Evolutionary conservation across 306 rosid genomes (phyloP).

Genomic region (Arachis hypogaea): DNA sequence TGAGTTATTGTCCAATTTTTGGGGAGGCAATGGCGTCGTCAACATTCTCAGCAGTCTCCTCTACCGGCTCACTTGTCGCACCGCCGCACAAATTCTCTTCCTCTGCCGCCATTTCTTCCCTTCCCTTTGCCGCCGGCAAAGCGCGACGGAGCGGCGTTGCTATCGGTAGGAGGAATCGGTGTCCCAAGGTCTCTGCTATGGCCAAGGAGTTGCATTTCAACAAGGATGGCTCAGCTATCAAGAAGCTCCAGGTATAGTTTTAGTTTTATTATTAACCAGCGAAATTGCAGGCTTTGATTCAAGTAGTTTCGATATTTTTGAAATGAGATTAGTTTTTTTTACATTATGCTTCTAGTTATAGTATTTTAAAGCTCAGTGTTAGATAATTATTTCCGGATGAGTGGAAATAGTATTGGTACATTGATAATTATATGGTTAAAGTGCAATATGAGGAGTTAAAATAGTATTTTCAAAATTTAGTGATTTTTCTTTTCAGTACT

Average conservation of each 20-base stretch:
- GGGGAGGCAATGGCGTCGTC: conserved; percentile 66
- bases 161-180: conserved; percentile 43
- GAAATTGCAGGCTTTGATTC: no score
- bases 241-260: conserved; percentile 58
- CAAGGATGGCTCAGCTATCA: conserved; percentile 90
- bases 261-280: no score
- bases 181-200: conserved; percentile 78
- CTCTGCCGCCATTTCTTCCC: conserved; percentile 67
- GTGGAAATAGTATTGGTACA: no score
- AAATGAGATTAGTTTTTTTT: no score
- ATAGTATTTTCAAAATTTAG: no score
- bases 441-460: no score
- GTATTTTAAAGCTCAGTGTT: no score
- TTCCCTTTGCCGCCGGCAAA: conserved; percentile 47
- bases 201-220: conserved; percentile 96
- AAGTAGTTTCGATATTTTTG: no score
- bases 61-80: conserved; percentile 37
- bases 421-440: no score
- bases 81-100: conserved; percentile 59
- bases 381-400: no score
- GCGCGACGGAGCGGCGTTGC: conserved; percentile 48
- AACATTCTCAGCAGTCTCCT: conserved; percentile 71
- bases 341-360: no score
- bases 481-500: no score
- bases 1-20: not conserved